A percentile compares a stretch with the other conserved stretches of the same genome.
These are phyloP conservation scores for Bryoglossum gracile DNA, from an alignment of 495 filamentous ascomycete species.

Conservation along the genomic window DNA sequence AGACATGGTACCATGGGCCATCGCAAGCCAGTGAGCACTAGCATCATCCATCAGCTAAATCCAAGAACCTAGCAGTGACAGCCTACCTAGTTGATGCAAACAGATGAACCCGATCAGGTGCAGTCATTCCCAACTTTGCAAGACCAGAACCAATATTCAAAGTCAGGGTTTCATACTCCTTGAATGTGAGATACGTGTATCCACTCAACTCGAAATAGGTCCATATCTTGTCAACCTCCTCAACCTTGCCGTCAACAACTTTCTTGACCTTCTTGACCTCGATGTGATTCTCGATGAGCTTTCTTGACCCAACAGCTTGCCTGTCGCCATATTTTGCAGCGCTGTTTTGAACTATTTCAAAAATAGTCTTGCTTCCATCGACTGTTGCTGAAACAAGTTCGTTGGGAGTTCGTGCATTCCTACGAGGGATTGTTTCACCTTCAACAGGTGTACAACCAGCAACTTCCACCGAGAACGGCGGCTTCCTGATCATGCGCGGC, in stretches of 20 bases:
- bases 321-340: conserved; percentile 47
- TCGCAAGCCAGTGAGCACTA: conserved; percentile 73
- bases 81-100: conserved; percentile 52
- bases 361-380: conserved; percentile 48
- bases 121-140: conserved; percentile 46
- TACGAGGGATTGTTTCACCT: conserved; percentile 57
- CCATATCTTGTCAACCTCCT: conserved; percentile 60
- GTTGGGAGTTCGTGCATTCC: conserved; percentile 46
- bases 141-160: conserved; percentile 49
- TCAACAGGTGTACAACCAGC: conserved; percentile 40
- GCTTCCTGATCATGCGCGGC: conserved; percentile 36
- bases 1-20: conserved; percentile 67
- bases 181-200: conserved; percentile 54
- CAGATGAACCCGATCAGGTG: conserved; percentile 46
- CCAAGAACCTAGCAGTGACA: not conserved
- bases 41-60: not conserved
- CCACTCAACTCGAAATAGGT: conserved; percentile 56
- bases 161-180: conserved; percentile 49
- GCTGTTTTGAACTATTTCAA: conserved; percentile 48
- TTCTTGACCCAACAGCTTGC: conserved; percentile 50
- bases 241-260: conserved; percentile 53
- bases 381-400: conserved; percentile 43
- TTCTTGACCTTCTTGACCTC: conserved; percentile 63
- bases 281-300: conserved; percentile 49
- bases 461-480: conserved; percentile 49